Evolutionary conservation across 1,284 basidiomycete species (phyloP).

Genomic region (Pterulicium gracile): DNA sequence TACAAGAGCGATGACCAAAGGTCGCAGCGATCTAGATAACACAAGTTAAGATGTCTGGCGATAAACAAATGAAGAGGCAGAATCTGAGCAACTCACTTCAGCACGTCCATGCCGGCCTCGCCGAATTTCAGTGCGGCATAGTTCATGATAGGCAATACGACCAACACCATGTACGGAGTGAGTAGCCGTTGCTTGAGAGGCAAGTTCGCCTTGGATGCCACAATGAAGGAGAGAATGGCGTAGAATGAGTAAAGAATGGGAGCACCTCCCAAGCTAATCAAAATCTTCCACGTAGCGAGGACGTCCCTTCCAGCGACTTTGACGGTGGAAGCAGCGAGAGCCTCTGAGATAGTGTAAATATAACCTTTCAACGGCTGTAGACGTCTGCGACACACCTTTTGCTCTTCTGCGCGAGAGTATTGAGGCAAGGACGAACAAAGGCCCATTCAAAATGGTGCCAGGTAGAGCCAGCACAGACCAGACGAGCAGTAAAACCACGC

Average conservation of each 20-base stretch:
- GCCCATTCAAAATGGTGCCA: constrained; percentile 90
- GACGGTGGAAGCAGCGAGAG: constrained; percentile 91
- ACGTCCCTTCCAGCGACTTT: constrained; percentile 96
- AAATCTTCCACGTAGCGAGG: constrained; percentile 95
- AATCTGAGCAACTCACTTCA: constrained; percentile 58
- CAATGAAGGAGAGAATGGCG: constrained; percentile 68
- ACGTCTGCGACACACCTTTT: constrained; percentile 58
- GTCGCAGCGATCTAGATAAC: constrained; percentile 70
- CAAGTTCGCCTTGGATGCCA: constrained; percentile 63
- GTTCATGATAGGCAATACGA: constrained; percentile 80
- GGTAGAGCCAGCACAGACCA: constrained; percentile 90
- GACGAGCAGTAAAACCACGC: constrained; percentile 67
- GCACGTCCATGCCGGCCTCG: constrained; percentile 96
- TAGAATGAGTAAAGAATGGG: constrained; percentile 85
- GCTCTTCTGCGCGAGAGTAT: constrained; percentile 86
- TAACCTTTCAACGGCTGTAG: too few relatives aligned
- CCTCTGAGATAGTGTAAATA: too few relatives aligned
- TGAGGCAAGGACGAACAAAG: constrained; percentile 91
- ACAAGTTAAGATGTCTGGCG: constrained; percentile 11
- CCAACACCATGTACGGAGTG: constrained; percentile 75
- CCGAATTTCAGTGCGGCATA: constrained; percentile 97
- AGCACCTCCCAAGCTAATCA: constrained; percentile 87
- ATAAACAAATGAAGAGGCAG: background rate
- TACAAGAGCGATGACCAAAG: constrained; percentile 82
- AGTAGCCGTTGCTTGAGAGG: constrained; percentile 58